Conservation (phyloP, 305 asterid genomes). For the Fraxinus sp. region DNA sequence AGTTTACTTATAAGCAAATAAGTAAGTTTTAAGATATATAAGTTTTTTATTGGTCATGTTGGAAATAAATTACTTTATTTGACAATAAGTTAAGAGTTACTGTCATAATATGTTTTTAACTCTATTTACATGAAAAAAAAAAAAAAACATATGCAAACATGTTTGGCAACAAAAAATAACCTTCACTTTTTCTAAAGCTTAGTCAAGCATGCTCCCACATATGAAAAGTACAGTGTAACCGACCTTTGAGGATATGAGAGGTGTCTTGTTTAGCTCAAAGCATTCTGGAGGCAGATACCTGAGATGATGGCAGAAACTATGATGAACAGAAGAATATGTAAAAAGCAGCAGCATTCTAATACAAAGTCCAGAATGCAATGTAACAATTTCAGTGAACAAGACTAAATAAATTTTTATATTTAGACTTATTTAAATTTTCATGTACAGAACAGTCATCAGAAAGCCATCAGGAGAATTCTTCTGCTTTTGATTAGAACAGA, state of each 20-base stretch:
- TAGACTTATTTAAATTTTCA: not conserved
- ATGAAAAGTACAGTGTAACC: slow-evolving; percentile 17
- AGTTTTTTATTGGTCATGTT: not conserved
- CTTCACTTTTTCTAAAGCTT: too few species aligned
- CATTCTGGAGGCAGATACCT: slow-evolving; percentile 99
- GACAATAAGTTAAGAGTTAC: slow-evolving; percentile 11
- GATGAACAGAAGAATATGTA: slow-evolving; percentile 2
- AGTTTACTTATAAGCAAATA: not conserved
- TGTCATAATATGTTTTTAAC: not conserved
- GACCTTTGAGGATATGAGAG: slow-evolving; percentile 96
- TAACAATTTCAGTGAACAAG: too few species aligned
- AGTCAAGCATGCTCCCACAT: not conserved
- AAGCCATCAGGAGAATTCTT: not conserved
- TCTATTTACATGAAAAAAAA: not conserved
- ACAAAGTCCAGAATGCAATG: not conserved
- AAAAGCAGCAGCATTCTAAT: slow-evolving; percentile 3
- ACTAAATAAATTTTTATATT: too few species aligned
- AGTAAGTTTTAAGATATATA: not conserved
- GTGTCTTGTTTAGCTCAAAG: slow-evolving; percentile 93
- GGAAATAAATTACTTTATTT: not conserved
- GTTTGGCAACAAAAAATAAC: too few species aligned
- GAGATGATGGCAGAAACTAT: slow-evolving; percentile 25
- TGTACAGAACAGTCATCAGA: not conserved
- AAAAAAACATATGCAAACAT: not conserved
- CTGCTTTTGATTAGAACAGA: not conserved